Evolutionary conservation across 163 green algal species (phyloP), one percentile per base, ranked within the genome.

Genomic region (Coccomyxa subellipsoidea): DNA sequence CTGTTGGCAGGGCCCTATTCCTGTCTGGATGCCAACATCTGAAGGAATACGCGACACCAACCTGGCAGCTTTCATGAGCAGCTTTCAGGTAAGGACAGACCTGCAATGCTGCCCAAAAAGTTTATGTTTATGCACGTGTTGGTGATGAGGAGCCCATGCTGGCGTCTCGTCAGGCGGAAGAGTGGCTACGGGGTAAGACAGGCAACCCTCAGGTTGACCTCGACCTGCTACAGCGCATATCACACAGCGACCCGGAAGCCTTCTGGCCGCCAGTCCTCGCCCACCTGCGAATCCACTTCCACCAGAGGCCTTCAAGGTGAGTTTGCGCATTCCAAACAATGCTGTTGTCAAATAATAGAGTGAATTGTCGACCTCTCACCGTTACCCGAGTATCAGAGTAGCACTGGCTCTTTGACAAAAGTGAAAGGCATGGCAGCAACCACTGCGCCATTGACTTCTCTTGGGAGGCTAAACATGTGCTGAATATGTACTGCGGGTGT

Each of bases 241-340:
- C 92, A 0, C 89, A 84, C 73, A 40, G 81, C 25, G 79, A 92
- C 25, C 89, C 91, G 0, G 88, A 96, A 75, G 73, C 39, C 0
- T 95, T 96, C 81, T 96, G 91, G 90, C 84, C 83, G 0, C 81
- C 85, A 8, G 81, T 92, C 37, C 83, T 95, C 31, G 18, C 73
- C 38, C 38, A 84, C 36, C 85, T 96, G 54, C 40, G 87, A 15
- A 80, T 96, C 1, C 7, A 29, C 3, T 93, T 95, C 47, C 40
- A 86, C 1, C 37, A 1, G 34, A 79, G 70, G 53, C 93, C 93
- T 0, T 37, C 66, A 77, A 91, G 86, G 90, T 71, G 18, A 36
- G 66, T 27, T 27, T 12, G 15, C 21, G 23, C 4, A 10, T 54
- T 8, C 39, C 10, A n/a, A n/a, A n/a, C n/a, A n/a, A n/a, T n/a